phyloP scores from a whole-genome alignment of 2,329 filamentous ascomycete species.

The Colletotrichum echinochloae region DNA sequence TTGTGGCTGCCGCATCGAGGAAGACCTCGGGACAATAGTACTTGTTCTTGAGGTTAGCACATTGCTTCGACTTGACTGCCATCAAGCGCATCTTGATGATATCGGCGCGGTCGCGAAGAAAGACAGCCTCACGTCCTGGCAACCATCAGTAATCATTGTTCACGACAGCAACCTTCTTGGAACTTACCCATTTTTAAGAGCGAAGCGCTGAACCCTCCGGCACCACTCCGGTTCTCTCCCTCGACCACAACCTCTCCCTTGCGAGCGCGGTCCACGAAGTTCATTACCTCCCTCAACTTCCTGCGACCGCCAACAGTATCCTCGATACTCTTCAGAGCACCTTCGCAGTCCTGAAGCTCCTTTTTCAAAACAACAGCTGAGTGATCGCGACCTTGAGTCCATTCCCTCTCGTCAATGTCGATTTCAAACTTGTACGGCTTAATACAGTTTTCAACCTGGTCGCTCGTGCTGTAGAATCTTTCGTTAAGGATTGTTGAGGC shows the following conservation, averaged over 20 bases:
- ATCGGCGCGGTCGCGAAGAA: constrained; percentile 90
- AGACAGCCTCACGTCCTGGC: constrained; percentile 88
- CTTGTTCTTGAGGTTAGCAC: constrained; percentile 85
- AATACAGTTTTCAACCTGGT: constrained; percentile 98
- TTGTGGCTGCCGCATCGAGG: constrained; percentile 95
- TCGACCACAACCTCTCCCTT: constrained; percentile 88
- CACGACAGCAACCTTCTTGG: constrained; percentile 13
- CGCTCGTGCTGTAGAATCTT: constrained; percentile 94
- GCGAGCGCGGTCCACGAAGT: constrained; percentile 89
- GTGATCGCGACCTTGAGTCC: constrained; percentile 86
- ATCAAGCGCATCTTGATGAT: constrained; percentile 90
- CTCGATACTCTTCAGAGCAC: constrained; percentile 81
- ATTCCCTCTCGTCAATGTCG: constrained; percentile 91
- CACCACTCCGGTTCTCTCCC: constrained; percentile 84
- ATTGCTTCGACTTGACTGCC: constrained; percentile 92
- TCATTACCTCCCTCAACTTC: constrained; percentile 90
- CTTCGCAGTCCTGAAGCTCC: constrained; percentile 86
- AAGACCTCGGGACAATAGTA: constrained; percentile 98
- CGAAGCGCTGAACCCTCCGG: constrained; percentile 91
- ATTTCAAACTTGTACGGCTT: constrained; percentile 99
- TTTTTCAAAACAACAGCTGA: constrained; percentile 84
- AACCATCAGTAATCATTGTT: constrained; percentile 44
- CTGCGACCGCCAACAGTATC: constrained; percentile 81
- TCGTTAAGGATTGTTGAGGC: constrained; percentile 92
- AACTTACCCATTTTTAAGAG: constrained; percentile 82